A percentile compares a stretch with the other conserved stretches of the same genome.
Evolutionary conservation across 768 basidiomycete species (phyloP).

Genomic region (Russula vinacea): DNA sequence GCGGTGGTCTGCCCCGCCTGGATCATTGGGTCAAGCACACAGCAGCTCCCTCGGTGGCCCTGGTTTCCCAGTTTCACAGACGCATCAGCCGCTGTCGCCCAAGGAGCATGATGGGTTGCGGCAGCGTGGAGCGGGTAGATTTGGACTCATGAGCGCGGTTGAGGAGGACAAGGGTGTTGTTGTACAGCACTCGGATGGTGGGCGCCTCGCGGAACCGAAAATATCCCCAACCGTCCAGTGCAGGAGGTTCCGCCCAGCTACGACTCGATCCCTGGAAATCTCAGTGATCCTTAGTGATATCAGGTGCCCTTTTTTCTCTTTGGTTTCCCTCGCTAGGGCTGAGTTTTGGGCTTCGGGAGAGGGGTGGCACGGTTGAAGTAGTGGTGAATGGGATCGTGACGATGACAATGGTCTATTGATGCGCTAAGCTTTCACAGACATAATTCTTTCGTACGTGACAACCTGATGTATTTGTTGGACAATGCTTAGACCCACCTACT

Average conservation of each 20-base stretch:
- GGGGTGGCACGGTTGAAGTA: too few species aligned
- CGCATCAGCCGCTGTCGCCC: slow-evolving; percentile 20
- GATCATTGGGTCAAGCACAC: neutral
- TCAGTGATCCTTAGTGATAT: neutral
- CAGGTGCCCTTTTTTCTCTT: neutral
- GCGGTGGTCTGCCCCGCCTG: neutral
- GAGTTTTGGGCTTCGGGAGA: neutral
- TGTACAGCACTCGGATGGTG: slow-evolving; percentile 36
- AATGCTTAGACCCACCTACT: too few species aligned
- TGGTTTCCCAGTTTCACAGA: slow-evolving; percentile 13
- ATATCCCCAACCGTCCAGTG: slow-evolving; percentile 19
- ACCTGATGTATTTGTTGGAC: neutral
- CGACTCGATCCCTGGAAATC: slow-evolving; percentile 3
- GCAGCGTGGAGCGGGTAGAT: slow-evolving; percentile 24
- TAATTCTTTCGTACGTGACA: too few species aligned
- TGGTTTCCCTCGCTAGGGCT: neutral
- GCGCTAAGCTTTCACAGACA: too few species aligned
- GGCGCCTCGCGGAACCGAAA: slow-evolving; percentile 22
- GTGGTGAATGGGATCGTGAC: neutral
- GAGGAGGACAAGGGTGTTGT: slow-evolving; percentile 26
- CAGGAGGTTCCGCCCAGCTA: slow-evolving; percentile 31
- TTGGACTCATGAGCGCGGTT: slow-evolving; percentile 32
- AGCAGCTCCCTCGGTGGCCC: slow-evolving; percentile 1
- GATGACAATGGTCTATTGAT: neutral
- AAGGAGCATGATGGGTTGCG: slow-evolving; percentile 37